Evolutionary conservation across 2,329 filamentous ascomycete genomes (phyloP), one percentile per base, ranked within the genome.

Genomic region (Venturia effusa): DNA sequence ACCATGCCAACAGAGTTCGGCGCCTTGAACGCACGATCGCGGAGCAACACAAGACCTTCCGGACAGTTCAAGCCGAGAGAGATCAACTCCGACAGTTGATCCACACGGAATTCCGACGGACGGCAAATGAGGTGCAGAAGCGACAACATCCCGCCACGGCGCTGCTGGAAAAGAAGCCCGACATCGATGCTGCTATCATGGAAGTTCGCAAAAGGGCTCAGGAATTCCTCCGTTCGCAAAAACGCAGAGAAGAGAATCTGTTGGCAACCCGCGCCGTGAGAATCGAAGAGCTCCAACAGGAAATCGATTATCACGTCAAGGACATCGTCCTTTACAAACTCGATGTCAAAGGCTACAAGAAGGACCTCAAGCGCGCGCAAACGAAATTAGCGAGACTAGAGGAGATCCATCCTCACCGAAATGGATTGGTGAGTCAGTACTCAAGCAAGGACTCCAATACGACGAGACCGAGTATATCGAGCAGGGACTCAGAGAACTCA

Each of bases 291-390:
- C 67, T 80, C 61, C 74, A 73, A 59, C 70, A 71, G 61, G 75
- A 77, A 63, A 73, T 78, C 15, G 72, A 75, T 34, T 74, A 76
- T 66, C 77, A 79, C 62, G 71, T 80, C 40, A 69, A 75, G n/a
- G 78, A 81, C 59, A 79, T 79, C 63, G 75, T 80, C 30, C 73
- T 78, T 61, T 80, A 79, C 71, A 80, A 80, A 67, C 73, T 80
- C 37, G 79, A 81, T 62, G 73, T 79, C 62, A 75, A 74, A 61
- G 76, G 76, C 19, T 81, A 79, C 70, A 78, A 76, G 67, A 73
- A 74, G 61, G 72, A 74, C 39, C 67, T 75, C 19, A 64, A 64
- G 43, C 59, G 62, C 37, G 62, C 55, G 5, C 34, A 64, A 37
- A 45, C 22, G 7, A 64, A 61, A 24, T 13, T 64, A 13, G 34